Conservation (phyloP, 2,329 filamentous ascomycete species). For the Triangularia setosa region DNA sequence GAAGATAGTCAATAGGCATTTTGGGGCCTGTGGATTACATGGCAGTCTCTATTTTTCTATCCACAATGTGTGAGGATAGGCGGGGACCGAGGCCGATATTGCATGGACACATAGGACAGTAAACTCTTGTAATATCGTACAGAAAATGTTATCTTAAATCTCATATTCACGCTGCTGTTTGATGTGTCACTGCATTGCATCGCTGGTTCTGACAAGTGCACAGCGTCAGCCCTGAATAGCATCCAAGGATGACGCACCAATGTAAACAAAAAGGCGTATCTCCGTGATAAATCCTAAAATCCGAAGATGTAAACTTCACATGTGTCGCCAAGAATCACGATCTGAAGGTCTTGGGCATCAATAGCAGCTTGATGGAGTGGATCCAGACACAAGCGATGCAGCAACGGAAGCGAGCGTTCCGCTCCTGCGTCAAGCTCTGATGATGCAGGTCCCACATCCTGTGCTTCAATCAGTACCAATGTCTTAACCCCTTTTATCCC, state of each 20-base stretch:
- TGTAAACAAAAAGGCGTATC: neutral
- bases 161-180: neutral
- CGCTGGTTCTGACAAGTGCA: neutral
- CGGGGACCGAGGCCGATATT: too few relatives aligned
- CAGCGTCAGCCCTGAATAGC: neutral
- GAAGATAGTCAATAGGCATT: too few relatives aligned
- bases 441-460: neutral
- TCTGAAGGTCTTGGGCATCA: neutral
- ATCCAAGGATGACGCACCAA: neutral
- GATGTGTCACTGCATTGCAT: neutral
- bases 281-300: neutral
- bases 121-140: too few relatives aligned
- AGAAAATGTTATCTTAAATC: neutral
- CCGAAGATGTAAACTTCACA: neutral
- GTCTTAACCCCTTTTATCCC: conserved; percentile 16
- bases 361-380: neutral
- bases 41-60: too few relatives aligned
- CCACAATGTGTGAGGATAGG: too few relatives aligned
- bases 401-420: neutral
- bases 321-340: neutral
- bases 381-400: neutral
- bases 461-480: neutral
- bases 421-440: neutral
- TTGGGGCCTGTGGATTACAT: too few relatives aligned
- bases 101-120: too few relatives aligned